Percentiles rank a stretch among this genome's conserved stretches.
These are phyloP conservation scores for Wickerhamomyces canadensis DNA, from an alignment of 805 yeast species.

Conservation along the genomic window DNA sequence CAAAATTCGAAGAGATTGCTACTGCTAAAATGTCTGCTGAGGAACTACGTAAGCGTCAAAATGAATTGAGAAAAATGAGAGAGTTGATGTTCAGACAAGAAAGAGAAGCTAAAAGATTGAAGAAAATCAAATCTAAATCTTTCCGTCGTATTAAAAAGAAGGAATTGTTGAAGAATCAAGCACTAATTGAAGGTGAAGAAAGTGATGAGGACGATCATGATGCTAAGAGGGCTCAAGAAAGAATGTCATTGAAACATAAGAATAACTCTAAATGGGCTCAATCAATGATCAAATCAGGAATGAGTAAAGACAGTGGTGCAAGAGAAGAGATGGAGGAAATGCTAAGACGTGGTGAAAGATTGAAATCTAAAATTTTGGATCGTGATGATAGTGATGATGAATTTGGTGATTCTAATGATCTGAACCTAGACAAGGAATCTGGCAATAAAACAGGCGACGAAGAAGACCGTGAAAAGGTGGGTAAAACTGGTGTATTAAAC, in stretches of 20 bases:
- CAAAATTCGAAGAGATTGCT: conserved; percentile 84
- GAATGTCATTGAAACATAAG: conserved; percentile 89
- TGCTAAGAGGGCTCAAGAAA: conserved; percentile 75
- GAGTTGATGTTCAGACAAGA: conserved; percentile 97
- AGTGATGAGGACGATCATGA: conserved; percentile 60
- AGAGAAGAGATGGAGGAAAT: conserved; percentile 92
- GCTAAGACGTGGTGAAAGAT: conserved; percentile 79
- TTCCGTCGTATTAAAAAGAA: conserved; percentile 83
- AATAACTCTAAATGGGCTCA: conserved; percentile 88
- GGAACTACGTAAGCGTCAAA: conserved; percentile 70
- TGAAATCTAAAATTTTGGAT: conserved; percentile 63
- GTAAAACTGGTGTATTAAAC: conserved; percentile 81
- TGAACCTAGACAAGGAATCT: conserved; percentile 42
- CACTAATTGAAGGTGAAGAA: conserved; percentile 56
- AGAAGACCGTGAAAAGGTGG: conserved; percentile 40
- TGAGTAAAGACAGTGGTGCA: conserved; percentile 78
- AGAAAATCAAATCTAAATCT: conserved; percentile 90
- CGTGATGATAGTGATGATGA: conserved; percentile 42
- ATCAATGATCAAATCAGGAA: conserved; percentile 82
- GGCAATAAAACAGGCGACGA: conserved; percentile 36
- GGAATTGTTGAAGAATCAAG: conserved; percentile 67
- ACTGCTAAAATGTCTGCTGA: conserved; percentile 76
- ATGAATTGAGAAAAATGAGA: conserved; percentile 85
- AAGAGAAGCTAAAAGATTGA: conserved; percentile 81
- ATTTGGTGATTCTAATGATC: conserved; percentile 38